Percentiles rank a stretch among this genome's conserved stretches.
Evolutionary conservation across 2,329 filamentous ascomycete genomes (phyloP).

Genomic region (Verticillium alfalfae): DNA sequence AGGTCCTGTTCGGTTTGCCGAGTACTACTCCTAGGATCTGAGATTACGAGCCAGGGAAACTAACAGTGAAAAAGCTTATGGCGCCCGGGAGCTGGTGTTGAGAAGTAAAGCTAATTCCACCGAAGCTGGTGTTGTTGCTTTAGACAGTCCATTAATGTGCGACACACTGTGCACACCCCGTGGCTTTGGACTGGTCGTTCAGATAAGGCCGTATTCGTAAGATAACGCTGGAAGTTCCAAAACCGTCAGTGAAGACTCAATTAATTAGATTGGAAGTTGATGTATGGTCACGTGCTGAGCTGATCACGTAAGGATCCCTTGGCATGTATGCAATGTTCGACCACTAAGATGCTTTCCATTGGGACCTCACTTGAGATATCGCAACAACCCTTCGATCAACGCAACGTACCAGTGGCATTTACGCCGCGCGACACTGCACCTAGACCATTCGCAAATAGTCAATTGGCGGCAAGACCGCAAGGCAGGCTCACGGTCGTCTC

Average conservation of each 20-base stretch:
- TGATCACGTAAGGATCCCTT: no score
- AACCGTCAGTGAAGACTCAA: no score
- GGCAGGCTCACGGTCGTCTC: background rate
- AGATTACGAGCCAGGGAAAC: background rate
- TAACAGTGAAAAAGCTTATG: background rate
- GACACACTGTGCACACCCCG: background rate
- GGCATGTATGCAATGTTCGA: background rate
- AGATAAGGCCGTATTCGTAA: background rate
- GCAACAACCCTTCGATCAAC: background rate
- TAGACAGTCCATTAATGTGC: background rate
- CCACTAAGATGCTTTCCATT: background rate
- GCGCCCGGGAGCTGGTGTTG: background rate
- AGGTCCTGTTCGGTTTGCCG: background rate
- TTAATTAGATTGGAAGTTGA: no score
- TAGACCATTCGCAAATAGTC: background rate
- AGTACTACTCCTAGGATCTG: no score
- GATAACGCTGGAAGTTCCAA: no score
- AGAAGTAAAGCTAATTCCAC: background rate
- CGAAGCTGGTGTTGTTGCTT: background rate
- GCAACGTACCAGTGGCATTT: background rate
- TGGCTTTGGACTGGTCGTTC: background rate
- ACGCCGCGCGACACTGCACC: background rate
- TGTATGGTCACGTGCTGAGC: no score
- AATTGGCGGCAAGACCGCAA: background rate
- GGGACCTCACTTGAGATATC: background rate